phyloP scores from a whole-genome alignment of 345 rosid genomes.

The Kandelia obovata region DNA sequence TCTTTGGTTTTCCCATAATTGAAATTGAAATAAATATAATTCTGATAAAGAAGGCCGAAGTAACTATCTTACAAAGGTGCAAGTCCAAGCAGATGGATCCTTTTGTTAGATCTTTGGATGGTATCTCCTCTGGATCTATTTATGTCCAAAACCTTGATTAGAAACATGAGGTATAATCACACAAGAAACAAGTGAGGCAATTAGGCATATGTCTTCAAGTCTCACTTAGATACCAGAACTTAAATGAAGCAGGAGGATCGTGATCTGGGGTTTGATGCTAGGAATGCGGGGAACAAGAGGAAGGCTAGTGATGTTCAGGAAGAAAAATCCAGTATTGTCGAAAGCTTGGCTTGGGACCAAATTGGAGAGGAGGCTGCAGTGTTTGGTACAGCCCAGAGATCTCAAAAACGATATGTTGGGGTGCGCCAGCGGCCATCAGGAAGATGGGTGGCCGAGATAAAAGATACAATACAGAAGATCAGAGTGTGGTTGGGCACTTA shows the following conservation, averaged over 20 bases:
- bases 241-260: slow-evolving; percentile 5
- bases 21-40: not conserved
- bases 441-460: slow-evolving; percentile 52
- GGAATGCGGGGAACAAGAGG: slow-evolving; percentile 7
- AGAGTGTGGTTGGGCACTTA: slow-evolving; percentile 51
- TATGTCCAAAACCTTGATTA: not conserved
- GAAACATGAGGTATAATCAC: not conserved
- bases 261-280: not conserved
- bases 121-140: not conserved
- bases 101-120: not conserved
- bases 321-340: not conserved
- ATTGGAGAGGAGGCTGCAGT: slow-evolving; percentile 32
- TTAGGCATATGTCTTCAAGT: not conserved
- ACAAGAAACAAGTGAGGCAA: not conserved
- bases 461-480: slow-evolving; percentile 52
- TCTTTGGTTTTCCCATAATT: slow-evolving; percentile 2
- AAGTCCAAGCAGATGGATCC: slow-evolving; percentile 17
- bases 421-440: slow-evolving; percentile 52
- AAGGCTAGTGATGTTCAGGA: slow-evolving; percentile 10
- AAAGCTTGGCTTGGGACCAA: slow-evolving; percentile 21
- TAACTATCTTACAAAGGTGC: slow-evolving; percentile 12
- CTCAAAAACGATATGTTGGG: slow-evolving; percentile 39
- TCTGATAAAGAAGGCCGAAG: slow-evolving; percentile 9
- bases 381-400: slow-evolving; percentile 25
- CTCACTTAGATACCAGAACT: not conserved